Evolutionary conservation across 163 green algal genomes (phyloP).

Genomic region (Scenedesmus sp.): DNA sequence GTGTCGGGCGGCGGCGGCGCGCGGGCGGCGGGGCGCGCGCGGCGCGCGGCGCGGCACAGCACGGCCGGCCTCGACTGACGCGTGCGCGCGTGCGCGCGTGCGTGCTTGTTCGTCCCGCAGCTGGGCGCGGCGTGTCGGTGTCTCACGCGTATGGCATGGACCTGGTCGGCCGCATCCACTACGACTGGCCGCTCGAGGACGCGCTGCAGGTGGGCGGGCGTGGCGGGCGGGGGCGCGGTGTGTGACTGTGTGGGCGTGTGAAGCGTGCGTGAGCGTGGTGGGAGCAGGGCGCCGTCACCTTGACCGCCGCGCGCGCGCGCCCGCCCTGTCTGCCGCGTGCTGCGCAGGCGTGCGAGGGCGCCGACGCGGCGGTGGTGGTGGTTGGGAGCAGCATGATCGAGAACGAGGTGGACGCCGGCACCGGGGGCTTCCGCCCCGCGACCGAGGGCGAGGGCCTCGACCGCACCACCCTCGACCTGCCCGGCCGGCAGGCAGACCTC

Average conservation of each 20-base stretch:
- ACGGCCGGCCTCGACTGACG: too few relatives aligned
- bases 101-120: background rate
- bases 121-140: slow-evolving; percentile 14
- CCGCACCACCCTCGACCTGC: slow-evolving; percentile 31
- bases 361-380: slow-evolving; percentile 22
- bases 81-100: too few relatives aligned
- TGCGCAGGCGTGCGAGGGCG: slow-evolving; percentile 22
- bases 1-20: too few relatives aligned
- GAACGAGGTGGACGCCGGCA: background rate
- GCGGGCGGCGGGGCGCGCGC: too few relatives aligned
- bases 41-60: too few relatives aligned
- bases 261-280: too few relatives aligned
- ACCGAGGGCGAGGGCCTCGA: slow-evolving; percentile 45
- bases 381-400: slow-evolving; percentile 43
- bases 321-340: too few relatives aligned
- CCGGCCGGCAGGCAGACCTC: slow-evolving; percentile 41
- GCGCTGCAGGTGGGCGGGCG: slow-evolving; percentile 9
- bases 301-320: too few relatives aligned
- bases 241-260: too few relatives aligned
- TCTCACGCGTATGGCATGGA: slow-evolving; percentile 17
- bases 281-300: too few relatives aligned
- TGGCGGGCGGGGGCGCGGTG: background rate
- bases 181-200: slow-evolving; percentile 41
- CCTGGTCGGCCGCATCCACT: slow-evolving; percentile 16
- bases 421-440: background rate